These are phyloP conservation scores for Suhomyces ambrosiae DNA, from an alignment of 1,139 yeast species.

Conservation along the genomic window DNA sequence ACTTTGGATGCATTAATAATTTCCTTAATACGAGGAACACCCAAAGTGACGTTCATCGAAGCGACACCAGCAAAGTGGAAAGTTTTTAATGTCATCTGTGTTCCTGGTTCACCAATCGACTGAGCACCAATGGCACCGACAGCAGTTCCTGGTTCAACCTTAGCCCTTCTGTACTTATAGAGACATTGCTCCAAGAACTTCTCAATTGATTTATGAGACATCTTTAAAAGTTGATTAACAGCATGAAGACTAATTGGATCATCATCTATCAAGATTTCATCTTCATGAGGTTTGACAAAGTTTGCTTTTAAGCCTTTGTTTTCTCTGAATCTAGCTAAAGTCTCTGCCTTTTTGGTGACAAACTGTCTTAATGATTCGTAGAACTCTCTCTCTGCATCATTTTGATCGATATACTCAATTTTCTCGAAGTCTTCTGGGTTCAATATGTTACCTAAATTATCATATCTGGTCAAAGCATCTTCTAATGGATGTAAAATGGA, in stretches of 20 bases:
- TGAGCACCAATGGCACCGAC: constrained; percentile 99
- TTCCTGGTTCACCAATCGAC: constrained; percentile 98
- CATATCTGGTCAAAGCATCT: constrained; percentile 60
- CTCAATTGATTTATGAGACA: constrained; percentile 61
- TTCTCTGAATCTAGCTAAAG: constrained; percentile 59
- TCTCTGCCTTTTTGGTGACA: constrained; percentile 55
- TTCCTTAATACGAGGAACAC: constrained; percentile 99
- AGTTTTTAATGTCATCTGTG: constrained; percentile 98
- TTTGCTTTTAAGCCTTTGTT: constrained; percentile 46
- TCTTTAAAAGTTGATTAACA: constrained; percentile 73
- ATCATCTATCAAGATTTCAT: constrained; percentile 47
- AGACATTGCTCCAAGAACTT: constrained; percentile 77
- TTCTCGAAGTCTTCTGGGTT: constrained; percentile 39
- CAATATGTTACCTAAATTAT: constrained; percentile 68
- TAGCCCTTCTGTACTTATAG: constrained; percentile 81
- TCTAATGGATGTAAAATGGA: constrained; percentile 64
- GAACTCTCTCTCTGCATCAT: constrained; percentile 84
- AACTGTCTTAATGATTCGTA: constrained; percentile 73
- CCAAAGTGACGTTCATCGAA: constrained; percentile 96
- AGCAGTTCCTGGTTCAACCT: constrained; percentile 98
- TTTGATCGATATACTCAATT: constrained; percentile 71
- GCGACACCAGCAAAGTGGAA: constrained; percentile 99
- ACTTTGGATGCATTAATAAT: constrained; percentile 95
- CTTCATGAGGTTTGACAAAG: constrained; percentile 43
- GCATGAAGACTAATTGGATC: constrained; percentile 51